Base-by-base conservation (phyloP, 768 basidiomycete genomes). In the Artomyces pyxidatus region DNA sequence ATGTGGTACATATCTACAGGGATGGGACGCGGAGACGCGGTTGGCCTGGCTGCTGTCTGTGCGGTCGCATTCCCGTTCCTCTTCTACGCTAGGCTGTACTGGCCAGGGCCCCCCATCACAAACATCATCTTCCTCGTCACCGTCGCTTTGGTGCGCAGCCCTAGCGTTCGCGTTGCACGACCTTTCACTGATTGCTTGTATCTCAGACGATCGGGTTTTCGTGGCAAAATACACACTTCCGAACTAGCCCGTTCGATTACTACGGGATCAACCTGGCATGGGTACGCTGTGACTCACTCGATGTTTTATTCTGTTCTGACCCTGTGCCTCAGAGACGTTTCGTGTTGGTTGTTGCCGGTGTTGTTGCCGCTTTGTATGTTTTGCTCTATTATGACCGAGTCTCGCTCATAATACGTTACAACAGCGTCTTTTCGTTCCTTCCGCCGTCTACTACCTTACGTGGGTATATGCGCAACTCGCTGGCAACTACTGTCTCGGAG, bases 1-100 rank as follows among this genome's bases (percentile, higher is more conserved):
- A 73, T 88, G 63, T 88, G 87, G 88, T 87, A 87, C 58, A 78
- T 85, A 21, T 83, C 85, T 8, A 66, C 78, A 1, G 86, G 85
- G 0, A 64, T 63, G 21, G 78, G 79, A 0, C 42, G 51, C 7
- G 85, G 83, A 3, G 87, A 74, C 54, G 59, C 82, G 1, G 90
- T 78, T 49, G 87, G 87, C 1, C 67, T 93, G 9, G 85, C 78
- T 0, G 85, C 78, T 0, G 75, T 81, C 0, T 76, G 76, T 43
- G 77, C 76, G 4, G 77, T 88, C 3, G 80, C 76, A 48, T 86
- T 83, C 58, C 89, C 88, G 0, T 70, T 85, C 55, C 74, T 89
- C 57, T 81, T 81, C 61, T 87, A 76, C 57, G 70, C 75, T n/a
- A 69, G 83, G 40, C 62, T 89, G 17, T 85, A 89, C 63, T 85